These are phyloP conservation scores for Schizophyllum commune DNA, from an alignment of 1,284 basidiomycete genomes.

Conservation along the genomic window DNA sequence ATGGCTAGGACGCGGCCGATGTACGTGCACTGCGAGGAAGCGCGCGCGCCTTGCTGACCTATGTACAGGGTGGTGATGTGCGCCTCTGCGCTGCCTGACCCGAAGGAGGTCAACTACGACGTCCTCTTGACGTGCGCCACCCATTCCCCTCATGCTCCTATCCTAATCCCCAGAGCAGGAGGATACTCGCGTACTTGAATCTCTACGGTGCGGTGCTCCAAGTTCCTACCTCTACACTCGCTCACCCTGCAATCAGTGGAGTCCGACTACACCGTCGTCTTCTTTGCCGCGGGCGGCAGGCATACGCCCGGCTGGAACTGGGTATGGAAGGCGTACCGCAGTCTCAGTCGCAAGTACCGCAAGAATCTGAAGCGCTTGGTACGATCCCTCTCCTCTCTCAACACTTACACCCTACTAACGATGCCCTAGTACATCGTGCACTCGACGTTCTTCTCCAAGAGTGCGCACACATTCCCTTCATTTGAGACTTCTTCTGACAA, in stretches of 20 bases:
- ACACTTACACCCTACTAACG: conserved; percentile 1
- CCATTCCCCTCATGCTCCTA: conserved; percentile 7
- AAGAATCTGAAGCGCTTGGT: conserved; percentile 82
- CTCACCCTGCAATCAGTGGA: conserved; percentile 47
- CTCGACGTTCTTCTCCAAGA: conserved; percentile 82
- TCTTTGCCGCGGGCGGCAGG: conserved; percentile 74
- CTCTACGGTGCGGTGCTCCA: conserved; percentile 54
- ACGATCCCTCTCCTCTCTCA: conserved; percentile 16
- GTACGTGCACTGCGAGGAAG: conserved; percentile 34
- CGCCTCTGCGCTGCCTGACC: conserved; percentile 76
- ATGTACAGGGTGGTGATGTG: conserved; percentile 66
- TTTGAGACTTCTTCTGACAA: neutral
- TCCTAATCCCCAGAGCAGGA: conserved; percentile 30
- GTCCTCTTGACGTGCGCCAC: conserved; percentile 52
- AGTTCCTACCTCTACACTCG: neutral
- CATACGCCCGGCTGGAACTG: conserved; percentile 80
- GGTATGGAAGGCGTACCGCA: conserved; percentile 85
- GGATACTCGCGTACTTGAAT: conserved; percentile 68
- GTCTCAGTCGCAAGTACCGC: conserved; percentile 74
- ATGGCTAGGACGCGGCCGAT: conserved; percentile 69
- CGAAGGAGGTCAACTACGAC: conserved; percentile 70
- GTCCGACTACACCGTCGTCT: conserved; percentile 80
- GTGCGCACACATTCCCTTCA: conserved; percentile 30
- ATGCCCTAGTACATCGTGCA: conserved; percentile 68
- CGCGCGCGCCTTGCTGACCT: conserved; percentile 1